Conservation (phyloP, 805 yeast species). For the Saturnispora ahearnii region DNA sequence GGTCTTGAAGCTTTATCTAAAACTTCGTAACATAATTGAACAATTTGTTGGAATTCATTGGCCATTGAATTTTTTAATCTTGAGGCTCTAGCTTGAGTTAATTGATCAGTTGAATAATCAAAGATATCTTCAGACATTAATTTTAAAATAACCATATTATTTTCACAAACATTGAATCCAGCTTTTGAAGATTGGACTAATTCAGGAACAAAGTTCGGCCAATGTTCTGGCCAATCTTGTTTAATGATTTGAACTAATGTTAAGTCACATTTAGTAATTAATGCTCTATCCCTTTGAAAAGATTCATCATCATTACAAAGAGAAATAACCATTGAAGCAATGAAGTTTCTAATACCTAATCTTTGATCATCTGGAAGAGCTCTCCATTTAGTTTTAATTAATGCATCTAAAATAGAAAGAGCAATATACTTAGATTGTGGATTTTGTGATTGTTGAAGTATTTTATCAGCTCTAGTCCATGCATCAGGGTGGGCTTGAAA, state of each 20-base stretch:
- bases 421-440: conserved; percentile 92
- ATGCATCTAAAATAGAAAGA: conserved; percentile 76
- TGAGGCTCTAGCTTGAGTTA: conserved; percentile 92
- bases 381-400: conserved; percentile 91
- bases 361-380: conserved; percentile 82
- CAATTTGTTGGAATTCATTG: conserved; percentile 87
- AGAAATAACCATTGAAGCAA: conserved; percentile 87
- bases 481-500: conserved; percentile 94
- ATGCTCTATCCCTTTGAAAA: conserved; percentile 64
- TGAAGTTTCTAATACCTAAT: conserved; percentile 85
- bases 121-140: conserved; percentile 91
- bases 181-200: conserved; percentile 76
- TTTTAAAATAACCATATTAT: conserved; percentile 88
- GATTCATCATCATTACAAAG: conserved; percentile 76
- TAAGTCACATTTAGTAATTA: conserved; percentile 87
- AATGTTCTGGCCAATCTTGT: conserved; percentile 98
- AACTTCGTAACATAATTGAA: conserved; percentile 87
- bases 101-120: conserved; percentile 89
- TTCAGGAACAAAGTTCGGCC: conserved; percentile 97
- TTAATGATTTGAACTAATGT: conserved; percentile 90
- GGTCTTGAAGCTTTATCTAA: conserved; percentile 84
- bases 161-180: conserved; percentile 90
- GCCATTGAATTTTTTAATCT: conserved; percentile 75
- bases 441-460: conserved; percentile 66
- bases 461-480: conserved; percentile 90